Conservation (phyloP, 1,284 basidiomycete genomes). For the Naganishia albida region DNA sequence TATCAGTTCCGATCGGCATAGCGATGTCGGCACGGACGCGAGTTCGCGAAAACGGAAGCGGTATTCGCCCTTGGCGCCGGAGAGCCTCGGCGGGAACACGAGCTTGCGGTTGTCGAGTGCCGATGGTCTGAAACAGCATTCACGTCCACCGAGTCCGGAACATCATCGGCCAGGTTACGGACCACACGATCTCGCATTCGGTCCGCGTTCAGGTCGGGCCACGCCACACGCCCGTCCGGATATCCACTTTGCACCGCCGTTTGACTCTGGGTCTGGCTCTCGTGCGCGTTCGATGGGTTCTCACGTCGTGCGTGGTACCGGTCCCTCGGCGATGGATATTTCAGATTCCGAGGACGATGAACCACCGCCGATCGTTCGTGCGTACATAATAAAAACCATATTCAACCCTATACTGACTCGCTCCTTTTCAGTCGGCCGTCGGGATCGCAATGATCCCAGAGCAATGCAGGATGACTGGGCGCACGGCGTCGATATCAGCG, state of each 20-base stretch:
- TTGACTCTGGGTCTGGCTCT: not conserved
- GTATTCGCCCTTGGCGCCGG: conserved; percentile 19
- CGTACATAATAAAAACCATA: not conserved
- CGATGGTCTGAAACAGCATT: not conserved
- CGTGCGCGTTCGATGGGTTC: conserved; percentile 1
- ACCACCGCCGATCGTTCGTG: conserved; percentile 6
- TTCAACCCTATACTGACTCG: not conserved
- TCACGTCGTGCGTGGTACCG: not conserved
- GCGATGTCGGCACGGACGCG: conserved; percentile 19
- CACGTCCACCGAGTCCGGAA: conserved; percentile 10
- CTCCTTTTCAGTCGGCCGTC: conserved; percentile 3
- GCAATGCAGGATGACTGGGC: conserved; percentile 26
- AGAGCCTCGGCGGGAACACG: not conserved
- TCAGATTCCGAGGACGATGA: conserved; percentile 23
- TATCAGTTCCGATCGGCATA: conserved; percentile 17
- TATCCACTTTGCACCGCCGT: conserved; percentile 1
- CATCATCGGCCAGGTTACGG: not conserved
- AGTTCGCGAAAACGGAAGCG: conserved; percentile 23
- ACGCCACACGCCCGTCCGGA: not conserved
- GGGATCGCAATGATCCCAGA: conserved; percentile 18
- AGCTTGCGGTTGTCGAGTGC: not conserved
- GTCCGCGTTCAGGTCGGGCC: not conserved
- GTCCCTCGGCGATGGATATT: not conserved
- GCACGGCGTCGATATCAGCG: conserved; percentile 30
- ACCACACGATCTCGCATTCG: conserved; percentile 3